phyloP scores from a whole-genome alignment of 441 rosid species.

The Corymbia calophylla region DNA sequence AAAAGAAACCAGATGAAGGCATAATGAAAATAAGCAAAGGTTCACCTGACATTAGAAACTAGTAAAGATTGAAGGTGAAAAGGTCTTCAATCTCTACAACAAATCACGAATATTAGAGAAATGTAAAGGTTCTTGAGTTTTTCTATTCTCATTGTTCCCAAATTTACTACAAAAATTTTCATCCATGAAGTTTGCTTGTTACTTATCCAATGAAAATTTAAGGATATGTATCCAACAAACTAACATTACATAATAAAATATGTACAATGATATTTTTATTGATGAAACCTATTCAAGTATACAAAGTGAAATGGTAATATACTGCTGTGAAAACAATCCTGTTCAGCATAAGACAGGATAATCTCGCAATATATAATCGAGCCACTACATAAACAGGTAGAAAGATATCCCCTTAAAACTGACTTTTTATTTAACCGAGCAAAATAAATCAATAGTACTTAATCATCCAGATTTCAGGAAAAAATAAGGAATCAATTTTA shows the following conservation, averaged over 20 bases:
- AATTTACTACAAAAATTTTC: background rate
- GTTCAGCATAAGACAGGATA: background rate
- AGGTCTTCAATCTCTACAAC: background rate
- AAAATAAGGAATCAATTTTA: background rate
- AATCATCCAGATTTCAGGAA: background rate
- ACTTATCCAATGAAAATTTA: background rate
- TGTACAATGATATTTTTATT: background rate
- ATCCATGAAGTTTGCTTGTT: background rate
- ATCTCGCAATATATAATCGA: background rate
- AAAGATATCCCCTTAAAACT: background rate
- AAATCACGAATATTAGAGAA: background rate
- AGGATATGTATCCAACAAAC: background rate
- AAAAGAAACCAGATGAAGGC: background rate
- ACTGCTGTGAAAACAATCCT: background rate
- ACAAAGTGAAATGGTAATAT: background rate
- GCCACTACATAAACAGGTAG: background rate
- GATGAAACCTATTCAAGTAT: background rate
- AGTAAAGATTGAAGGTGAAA: background rate
- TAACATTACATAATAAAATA: background rate
- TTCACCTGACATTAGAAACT: background rate
- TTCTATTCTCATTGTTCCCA: background rate
- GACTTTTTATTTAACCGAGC: background rate
- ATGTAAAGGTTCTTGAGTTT: background rate
- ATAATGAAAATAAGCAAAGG: background rate
- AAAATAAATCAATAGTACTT: background rate